These are phyloP conservation scores for Nephelium lappaceum DNA, from an alignment of 345 rosid genomes.

Conservation along the genomic window DNA sequence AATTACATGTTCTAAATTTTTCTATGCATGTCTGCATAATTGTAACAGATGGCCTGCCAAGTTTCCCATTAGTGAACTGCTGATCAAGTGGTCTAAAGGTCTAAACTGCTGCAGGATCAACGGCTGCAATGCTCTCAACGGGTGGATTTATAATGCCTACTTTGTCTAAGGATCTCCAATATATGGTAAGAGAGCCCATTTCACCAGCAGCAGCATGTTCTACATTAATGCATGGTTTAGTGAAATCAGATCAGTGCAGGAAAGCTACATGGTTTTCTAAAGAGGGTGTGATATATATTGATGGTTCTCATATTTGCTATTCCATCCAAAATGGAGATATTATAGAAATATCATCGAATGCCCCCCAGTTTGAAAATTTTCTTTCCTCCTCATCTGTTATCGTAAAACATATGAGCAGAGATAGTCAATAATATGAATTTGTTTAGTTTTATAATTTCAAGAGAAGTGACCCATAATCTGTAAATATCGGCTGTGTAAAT, in stretches of 20 bases:
- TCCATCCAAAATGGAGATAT: slow-evolving; percentile 58
- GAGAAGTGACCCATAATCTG: slow-evolving; percentile 33
- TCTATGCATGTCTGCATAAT: slow-evolving; percentile 44
- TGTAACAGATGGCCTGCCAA: slow-evolving; percentile 40
- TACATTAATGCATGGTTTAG: slow-evolving; percentile 60
- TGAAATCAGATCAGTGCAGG: slow-evolving; percentile 55
- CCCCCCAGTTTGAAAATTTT: slow-evolving; percentile 72
- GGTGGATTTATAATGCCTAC: slow-evolving; percentile 85
- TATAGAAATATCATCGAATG: slow-evolving; percentile 62
- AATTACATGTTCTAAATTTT: background rate
- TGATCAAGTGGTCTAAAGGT: slow-evolving; percentile 90
- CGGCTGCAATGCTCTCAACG: slow-evolving; percentile 90
- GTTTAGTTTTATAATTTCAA: background rate
- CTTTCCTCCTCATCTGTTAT: slow-evolving; percentile 48
- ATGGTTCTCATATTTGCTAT: slow-evolving; percentile 67
- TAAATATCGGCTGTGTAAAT: slow-evolving; percentile 3
- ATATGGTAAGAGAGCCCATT: slow-evolving; percentile 93
- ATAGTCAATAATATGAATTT: slow-evolving; percentile 30
- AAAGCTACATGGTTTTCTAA: slow-evolving; percentile 63
- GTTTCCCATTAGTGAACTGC: slow-evolving; percentile 55
- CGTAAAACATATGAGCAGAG: slow-evolving; percentile 8
- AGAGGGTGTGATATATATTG: slow-evolving; percentile 67
- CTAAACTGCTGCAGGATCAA: slow-evolving; percentile 86
- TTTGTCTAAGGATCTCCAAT: slow-evolving; percentile 67
- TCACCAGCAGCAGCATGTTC: slow-evolving; percentile 42